phyloP scores from a whole-genome alignment of 2,329 filamentous ascomycete species.

The Alternaria arbusti region DNA sequence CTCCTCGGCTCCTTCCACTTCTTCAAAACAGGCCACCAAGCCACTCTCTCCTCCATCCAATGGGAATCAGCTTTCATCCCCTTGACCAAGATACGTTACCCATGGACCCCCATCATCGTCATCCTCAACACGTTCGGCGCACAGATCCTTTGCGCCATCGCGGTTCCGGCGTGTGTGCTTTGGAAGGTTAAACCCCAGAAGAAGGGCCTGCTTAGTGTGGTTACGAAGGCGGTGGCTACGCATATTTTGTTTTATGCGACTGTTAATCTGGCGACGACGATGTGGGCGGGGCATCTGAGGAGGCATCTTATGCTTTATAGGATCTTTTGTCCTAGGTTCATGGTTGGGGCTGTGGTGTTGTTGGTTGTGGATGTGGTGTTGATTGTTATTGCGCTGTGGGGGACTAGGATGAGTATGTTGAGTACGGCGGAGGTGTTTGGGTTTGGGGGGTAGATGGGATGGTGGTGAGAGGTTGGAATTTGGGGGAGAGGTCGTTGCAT shows the following conservation, averaged over 20 bases:
- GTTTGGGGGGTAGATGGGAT: conserved; percentile 73
- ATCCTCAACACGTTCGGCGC: conserved; percentile 86
- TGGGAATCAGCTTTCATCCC: conserved; percentile 97
- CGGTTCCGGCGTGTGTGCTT: conserved; percentile 79
- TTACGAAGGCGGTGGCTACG: conserved; percentile 73
- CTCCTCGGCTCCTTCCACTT: conserved; percentile 93
- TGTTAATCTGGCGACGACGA: conserved; percentile 82
- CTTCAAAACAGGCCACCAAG: conserved; percentile 98
- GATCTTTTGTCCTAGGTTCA: conserved; percentile 89
- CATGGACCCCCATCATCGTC: conserved; percentile 84
- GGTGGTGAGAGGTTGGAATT: conserved; percentile 63
- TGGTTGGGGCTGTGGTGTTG: conserved; percentile 76
- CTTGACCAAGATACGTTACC: conserved; percentile 80
- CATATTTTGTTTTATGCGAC: conserved; percentile 84
- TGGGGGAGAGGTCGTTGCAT: too few species aligned
- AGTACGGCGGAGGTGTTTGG: conserved; percentile 91
- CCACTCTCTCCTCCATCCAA: conserved; percentile 83
- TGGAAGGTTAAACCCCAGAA: conserved; percentile 89
- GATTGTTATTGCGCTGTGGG: conserved; percentile 73
- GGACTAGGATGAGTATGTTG: conserved; percentile 75
- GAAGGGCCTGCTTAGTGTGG: conserved; percentile 66
- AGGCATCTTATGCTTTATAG: conserved; percentile 96
- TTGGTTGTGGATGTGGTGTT: conserved; percentile 78
- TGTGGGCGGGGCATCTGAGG: conserved; percentile 86
- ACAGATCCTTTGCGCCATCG: conserved; percentile 80